Percentiles rank a stretch among this genome's conserved stretches.
These are phyloP conservation scores for Cutaneotrichosporon dermatis DNA, from an alignment of 1,284 basidiomycete genomes.

Conservation along the genomic window DNA sequence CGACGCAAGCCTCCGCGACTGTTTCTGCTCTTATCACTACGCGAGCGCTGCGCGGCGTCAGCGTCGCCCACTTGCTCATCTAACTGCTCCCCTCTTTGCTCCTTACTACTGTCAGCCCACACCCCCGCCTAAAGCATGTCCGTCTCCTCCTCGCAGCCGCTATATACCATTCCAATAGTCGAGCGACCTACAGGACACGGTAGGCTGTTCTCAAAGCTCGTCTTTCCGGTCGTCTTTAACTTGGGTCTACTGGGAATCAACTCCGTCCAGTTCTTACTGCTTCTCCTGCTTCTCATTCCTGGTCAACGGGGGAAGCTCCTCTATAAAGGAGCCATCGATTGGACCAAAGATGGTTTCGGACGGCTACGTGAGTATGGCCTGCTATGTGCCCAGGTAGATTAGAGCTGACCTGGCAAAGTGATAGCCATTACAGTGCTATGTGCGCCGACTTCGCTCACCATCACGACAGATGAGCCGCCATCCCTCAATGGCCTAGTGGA, in stretches of 20 bases:
- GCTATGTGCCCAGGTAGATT: not conserved
- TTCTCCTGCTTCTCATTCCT: conserved; percentile 53
- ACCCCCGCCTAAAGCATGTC: too few species aligned
- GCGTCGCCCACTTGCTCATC: too few species aligned
- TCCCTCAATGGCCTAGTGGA: conserved; percentile 51
- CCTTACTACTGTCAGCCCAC: too few species aligned
- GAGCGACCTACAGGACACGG: conserved; percentile 59
- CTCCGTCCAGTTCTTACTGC: conserved; percentile 63
- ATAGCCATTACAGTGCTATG: conserved; percentile 62
- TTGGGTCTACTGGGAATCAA: conserved; percentile 65
- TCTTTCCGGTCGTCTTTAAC: conserved; percentile 63
- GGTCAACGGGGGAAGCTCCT: conserved; percentile 47
- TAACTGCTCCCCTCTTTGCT: too few species aligned
- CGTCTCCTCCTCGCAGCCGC: conserved; percentile 8
- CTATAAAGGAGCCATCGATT: conserved; percentile 66
- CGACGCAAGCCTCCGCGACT: not conserved
- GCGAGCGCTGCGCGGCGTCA: too few species aligned
- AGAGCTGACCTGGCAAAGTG: conserved; percentile 22
- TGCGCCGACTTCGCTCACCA: conserved; percentile 66
- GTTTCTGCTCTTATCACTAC: not conserved
- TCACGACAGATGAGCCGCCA: conserved; percentile 55
- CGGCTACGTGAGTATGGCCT: conserved; percentile 58
- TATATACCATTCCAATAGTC: conserved; percentile 59
- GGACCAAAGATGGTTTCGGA: conserved; percentile 78
- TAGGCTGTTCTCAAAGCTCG: conserved; percentile 54